Conservation (phyloP, 2,329 filamentous ascomycete genomes). For the Emmonsiellopsis sp. region DNA sequence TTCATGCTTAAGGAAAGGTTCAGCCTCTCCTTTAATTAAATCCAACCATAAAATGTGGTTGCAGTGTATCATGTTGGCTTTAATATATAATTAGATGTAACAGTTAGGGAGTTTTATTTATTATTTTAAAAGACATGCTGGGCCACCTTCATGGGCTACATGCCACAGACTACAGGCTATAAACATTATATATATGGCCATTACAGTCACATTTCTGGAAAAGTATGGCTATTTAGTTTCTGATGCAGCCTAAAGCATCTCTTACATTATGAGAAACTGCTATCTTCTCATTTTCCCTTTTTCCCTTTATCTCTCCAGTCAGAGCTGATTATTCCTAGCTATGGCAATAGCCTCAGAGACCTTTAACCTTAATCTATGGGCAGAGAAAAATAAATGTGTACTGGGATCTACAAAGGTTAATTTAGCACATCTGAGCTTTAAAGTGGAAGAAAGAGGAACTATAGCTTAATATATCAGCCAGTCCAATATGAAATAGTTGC, state of each 20-base stretch:
- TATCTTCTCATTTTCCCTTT: neutral
- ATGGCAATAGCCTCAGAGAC: neutral
- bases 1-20: neutral
- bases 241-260: neutral
- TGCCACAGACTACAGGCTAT: too few relatives aligned
- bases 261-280: neutral
- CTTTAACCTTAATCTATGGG: neutral
- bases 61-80: neutral
- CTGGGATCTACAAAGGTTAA: neutral
- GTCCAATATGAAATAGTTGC: neutral
- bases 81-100: neutral
- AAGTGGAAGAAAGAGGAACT: neutral
- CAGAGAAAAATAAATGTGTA: neutral
- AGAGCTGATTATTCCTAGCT: neutral
- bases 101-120: neutral
- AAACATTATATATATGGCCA: too few relatives aligned
- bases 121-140: too few relatives aligned
- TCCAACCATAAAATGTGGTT: conserved; percentile 1
- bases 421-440: neutral
- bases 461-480: neutral
- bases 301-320: neutral
- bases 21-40: neutral
- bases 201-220: too few relatives aligned
- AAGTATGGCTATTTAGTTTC: too few relatives aligned
- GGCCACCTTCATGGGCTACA: too few relatives aligned